Base-by-base conservation (phyloP, 176 grass and related monocot genomes). In the Areca catechu region DNA sequence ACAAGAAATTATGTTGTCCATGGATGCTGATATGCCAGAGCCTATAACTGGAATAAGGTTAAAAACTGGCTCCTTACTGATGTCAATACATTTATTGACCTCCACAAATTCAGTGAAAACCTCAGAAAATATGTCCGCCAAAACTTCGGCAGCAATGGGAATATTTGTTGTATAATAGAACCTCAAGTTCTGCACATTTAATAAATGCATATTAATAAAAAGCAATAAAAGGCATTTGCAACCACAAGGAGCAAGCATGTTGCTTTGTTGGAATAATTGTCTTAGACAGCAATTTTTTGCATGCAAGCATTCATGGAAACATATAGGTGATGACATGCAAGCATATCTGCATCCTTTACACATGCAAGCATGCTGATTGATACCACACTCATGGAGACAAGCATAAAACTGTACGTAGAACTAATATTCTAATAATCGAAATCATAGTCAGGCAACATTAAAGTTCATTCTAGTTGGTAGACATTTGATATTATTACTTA, bases 31-130 rank as follows among this genome's bases (percentile, higher is more conserved):
- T 62, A 67, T 49, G 4, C 86, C 92, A 5, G 92, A 88, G 24
- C 80, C 72, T 2, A 77, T 57, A 16, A 97, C 92, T 2, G 92
- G 92, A 48, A 97, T 54, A 10, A 97, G 55, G 51, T 79, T 97
- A 75, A 82, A 97, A 24, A 57, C 20, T 12, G 80, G 83, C 2
- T 20, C 1, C 1, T 58, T 58, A 0, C 23, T 24, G 14, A 56
- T 55, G 65, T 57, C 54, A 15, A 66, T 15, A 18, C 59, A 73
- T 68, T 47, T 3, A 54, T 57, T 62, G 0, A 22, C 60, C 64
- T 49, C 28, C 54, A 28, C 54, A n/a, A 90, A 79, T 60, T 84
- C 68, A 0, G 68, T 0, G 16, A 97, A 90, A 7, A 74, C 72
- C 71, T 80, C 65, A 0, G 65, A 59, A 54, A 97, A 82, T 16